Evolutionary conservation across 2,329 filamentous ascomycete genomes (phyloP).

Genomic region (Macrophomina phaseolina): DNA sequence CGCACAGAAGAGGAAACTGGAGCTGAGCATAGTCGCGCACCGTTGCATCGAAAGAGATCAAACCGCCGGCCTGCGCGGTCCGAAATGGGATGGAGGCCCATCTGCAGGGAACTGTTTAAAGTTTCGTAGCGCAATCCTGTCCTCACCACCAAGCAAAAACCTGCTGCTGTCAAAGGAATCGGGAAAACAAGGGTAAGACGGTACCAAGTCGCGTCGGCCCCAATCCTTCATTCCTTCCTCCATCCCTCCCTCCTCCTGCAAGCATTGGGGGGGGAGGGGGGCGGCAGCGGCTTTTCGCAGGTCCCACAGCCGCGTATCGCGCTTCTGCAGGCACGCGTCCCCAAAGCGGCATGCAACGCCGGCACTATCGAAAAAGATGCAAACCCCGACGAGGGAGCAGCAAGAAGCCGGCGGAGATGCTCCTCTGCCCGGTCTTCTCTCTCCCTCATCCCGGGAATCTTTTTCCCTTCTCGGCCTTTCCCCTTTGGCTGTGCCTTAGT

Average conservation of each 20-base stretch:
- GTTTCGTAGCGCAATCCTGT: no score
- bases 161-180: not conserved
- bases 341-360: constrained; percentile 1
- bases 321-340: constrained; percentile 12
- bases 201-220: no score
- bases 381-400: not conserved
- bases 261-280: not conserved
- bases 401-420: not conserved
- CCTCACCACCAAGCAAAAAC: not conserved
- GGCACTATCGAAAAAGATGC: constrained; percentile 7
- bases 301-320: not conserved
- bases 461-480: not conserved
- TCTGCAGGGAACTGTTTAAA: no score
- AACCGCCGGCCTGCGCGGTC: no score
- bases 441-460: not conserved
- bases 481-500: not conserved
- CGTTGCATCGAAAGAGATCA: no score
- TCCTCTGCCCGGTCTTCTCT: not conserved
- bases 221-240: no score
- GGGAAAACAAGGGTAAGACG: no score
- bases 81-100: no score
- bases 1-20: no score
- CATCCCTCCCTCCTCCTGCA: not conserved
- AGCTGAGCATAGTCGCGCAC: no score
- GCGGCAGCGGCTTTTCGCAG: not conserved